phyloP scores from a whole-genome alignment of 78 protist species.

The Dictyostelium capitatum region DNA sequence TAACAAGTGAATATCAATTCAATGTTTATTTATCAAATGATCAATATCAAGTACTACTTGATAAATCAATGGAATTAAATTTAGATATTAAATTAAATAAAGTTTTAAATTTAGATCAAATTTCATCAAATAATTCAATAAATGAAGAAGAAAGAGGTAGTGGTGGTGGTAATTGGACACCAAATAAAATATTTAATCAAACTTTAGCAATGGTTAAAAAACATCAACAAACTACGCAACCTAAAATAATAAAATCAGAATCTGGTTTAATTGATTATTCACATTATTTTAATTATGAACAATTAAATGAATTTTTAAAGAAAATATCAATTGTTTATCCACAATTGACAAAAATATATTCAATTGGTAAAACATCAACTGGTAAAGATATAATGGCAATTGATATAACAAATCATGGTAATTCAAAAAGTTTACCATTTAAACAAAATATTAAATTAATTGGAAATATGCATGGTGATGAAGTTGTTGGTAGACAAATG shows the following conservation, averaged over 20 bases:
- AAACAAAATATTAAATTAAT: conserved; percentile 61
- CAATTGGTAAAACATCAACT: conserved; percentile 42
- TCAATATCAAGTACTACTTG: not conserved
- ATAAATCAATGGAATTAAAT: not conserved
- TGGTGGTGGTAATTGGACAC: not conserved
- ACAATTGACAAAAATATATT: conserved; percentile 28
- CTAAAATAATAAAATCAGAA: not conserved
- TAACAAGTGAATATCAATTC: not conserved
- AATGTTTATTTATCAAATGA: conserved; percentile 11
- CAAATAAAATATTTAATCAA: not conserved
- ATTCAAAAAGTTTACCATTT: not conserved
- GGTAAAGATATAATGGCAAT: conserved; percentile 61
- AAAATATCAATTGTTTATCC: not conserved
- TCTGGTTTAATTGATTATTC: not conserved
- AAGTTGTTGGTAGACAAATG: conserved; percentile 82
- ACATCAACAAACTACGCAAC: not conserved
- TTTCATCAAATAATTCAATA: not conserved
- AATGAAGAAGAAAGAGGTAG: not conserved
- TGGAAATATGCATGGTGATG: conserved; percentile 95
- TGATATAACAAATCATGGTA: not conserved
- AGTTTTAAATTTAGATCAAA: not conserved
- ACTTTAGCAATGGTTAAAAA: not conserved
- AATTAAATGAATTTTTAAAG: conserved; percentile 7
- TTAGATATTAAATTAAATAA: not conserved
- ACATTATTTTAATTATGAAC: not conserved